Percentiles rank a stretch among this genome's conserved stretches.
Evolutionary conservation across 2,329 filamentous ascomycete genomes (phyloP).

Genomic region (Juglanconis oblonga): DNA sequence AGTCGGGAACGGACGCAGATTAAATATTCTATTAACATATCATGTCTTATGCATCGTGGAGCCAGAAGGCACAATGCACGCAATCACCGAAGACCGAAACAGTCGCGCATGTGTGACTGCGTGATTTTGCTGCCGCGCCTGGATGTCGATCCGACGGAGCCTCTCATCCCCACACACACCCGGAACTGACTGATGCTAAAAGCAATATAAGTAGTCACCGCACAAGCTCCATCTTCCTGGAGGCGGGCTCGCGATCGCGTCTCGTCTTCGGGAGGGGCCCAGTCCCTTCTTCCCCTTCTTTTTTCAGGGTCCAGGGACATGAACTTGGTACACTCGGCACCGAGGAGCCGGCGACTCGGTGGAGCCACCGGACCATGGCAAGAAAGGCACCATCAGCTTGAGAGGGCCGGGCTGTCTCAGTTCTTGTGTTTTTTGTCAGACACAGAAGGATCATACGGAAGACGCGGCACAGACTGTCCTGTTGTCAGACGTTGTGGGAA

Average conservation of each 20-base stretch:
- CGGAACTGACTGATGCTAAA: conserved; percentile 1
- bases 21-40: conserved; percentile 5
- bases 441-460: background rate
- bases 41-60: conserved; percentile 3
- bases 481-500: background rate
- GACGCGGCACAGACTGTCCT: background rate
- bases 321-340: background rate
- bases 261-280: background rate
- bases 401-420: background rate
- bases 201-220: conserved; percentile 1
- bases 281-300: background rate
- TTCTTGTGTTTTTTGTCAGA: background rate
- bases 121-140: conserved; percentile 11
- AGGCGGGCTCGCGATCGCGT: background rate
- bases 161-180: background rate
- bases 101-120: conserved; percentile 7
- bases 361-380: background rate
- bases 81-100: conserved; percentile 11
- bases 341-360: background rate
- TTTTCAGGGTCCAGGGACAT: conserved; percentile 4
- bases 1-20: conserved; percentile 2
- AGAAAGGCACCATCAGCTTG: background rate
- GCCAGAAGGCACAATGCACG: background rate
- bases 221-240: conserved; percentile 3
- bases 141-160: conserved; percentile 7